These are phyloP conservation scores for Stereocaulon alpinum DNA, from an alignment of 495 filamentous ascomycete species.

Conservation along the genomic window DNA sequence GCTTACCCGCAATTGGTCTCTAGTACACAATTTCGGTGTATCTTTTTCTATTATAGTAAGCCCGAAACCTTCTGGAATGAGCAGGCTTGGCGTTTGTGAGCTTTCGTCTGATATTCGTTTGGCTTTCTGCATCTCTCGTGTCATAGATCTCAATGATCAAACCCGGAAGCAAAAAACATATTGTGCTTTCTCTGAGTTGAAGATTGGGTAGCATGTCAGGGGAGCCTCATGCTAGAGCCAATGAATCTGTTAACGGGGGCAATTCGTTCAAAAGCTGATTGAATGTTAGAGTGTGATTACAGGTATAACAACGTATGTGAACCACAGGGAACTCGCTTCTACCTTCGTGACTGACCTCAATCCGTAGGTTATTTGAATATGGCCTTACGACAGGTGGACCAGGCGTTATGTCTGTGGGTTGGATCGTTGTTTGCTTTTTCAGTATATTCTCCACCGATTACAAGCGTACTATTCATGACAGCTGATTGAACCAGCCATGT, in stretches of 20 bases:
- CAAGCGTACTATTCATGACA: too few species aligned
- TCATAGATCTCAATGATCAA: too few species aligned
- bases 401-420: constrained; percentile 43
- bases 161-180: background rate
- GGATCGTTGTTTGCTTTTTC: constrained; percentile 51
- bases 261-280: background rate
- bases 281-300: constrained; percentile 47
- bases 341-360: background rate
- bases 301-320: constrained; percentile 42
- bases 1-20: constrained; percentile 48
- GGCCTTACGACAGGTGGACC: constrained; percentile 49
- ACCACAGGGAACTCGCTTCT: background rate
- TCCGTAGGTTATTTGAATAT: constrained; percentile 36
- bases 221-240: background rate
- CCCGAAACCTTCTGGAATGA: constrained; percentile 1
- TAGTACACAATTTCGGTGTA: constrained; percentile 55
- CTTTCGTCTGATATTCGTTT: too few species aligned
- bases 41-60: constrained; percentile 57
- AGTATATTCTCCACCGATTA: constrained; percentile 12
- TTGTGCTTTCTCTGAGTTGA: too few species aligned
- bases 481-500: constrained; percentile 29
- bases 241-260: background rate
- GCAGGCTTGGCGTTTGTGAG: too few species aligned
- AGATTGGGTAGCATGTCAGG: background rate
- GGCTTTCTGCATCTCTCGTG: too few species aligned